Evolutionary conservation across 2,329 filamentous ascomycete genomes (phyloP), one percentile per base, ranked within the genome.

Genomic region (Colletotrichum sp.): DNA sequence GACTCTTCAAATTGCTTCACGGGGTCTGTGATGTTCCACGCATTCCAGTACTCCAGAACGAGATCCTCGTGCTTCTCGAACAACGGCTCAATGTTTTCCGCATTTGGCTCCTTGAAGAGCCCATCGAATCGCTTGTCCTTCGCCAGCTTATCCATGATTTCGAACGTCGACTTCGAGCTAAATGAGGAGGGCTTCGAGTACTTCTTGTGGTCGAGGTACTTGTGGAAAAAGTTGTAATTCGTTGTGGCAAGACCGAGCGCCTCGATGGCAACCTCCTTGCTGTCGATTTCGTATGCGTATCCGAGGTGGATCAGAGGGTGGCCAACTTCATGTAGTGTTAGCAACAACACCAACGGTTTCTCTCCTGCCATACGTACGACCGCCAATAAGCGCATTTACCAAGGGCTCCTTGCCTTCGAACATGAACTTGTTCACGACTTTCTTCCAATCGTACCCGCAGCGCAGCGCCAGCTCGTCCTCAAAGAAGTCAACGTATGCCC

Each of bases 241-340:
- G 87, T 85, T 10, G 90, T 87, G 0, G 93, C 88, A 76, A 98
- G 88, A 0, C 91, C 92, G 1, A 99, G 89, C 1, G 96, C 94
- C 87, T 99, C 97, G 85, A 98, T 97, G 64, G 93, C 96, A 25
- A 98, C 83, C 78, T 97, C 96, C 74, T 93, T 94, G 79, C 91
- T 97, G 77, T 94, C 91, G 80, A 98, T 89, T 86, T 99, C 96
- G 81, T 94, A 96, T 12, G 96, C 97, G 82, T 98, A 98, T n/a
- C 93, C 96, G 4, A 99, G 89, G 81, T 98, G 97, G 74, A 98
- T 97, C n/a, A 98, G 88, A 2, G 96, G 95, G 80, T 98, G 95
- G 22, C 94, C 96, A 76, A 98, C 94, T 96, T 78, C 6, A 30
- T 71, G 25, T 43, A 18, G 2, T 39, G 78, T 86, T 68, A 87